Base-by-base conservation (phyloP, 2,329 filamentous ascomycete genomes). In the Didymella sp. region DNA sequence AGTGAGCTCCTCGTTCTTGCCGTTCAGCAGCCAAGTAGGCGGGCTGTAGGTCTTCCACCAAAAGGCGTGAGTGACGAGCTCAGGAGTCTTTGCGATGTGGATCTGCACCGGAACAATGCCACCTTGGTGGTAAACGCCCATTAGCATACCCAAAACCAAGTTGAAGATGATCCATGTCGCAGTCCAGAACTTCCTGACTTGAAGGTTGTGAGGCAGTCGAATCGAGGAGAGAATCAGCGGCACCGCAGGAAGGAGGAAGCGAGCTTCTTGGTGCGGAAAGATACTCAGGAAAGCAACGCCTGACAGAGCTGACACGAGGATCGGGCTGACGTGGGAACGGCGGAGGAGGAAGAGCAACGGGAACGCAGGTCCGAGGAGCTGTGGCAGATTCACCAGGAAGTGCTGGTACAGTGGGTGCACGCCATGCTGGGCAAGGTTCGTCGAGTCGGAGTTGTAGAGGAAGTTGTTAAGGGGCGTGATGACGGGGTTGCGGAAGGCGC, bases 31-130 rank as follows among this genome's bases (percentile, higher is more conserved):
- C 89, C 90, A 94, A 31, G 89, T 88, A 0, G 90, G 90, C 17
- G 90, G 90, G 72, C 87, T 90, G 72, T 93, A 93, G 1, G 90
- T 93, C 74, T 92, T 93, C 90, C 90, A 94, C 90, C 90, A 94
- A 47, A 90, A 81, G 3, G 88, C 88, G 30, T 88, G 82, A 1
- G 86, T 87, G 8, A 89, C 86, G 61, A 89, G 64, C 19, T 73
- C 87, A 4, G 85, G 82, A 62, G 90, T 87, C 51, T 84, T 85
- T 68, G 87, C 89, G 69, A 94, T 81, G 71, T 91, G 91, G 0
- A 89, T 85, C 68, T 94, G 90, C 6, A 86, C 87, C 0, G 90
- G 89, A 1, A 94, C 83, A 24, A 93, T 85, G 40, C 90, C 90
- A 25, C 89, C 90, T 76, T 94, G 90, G 73, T 94, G 90, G 70